Evolutionary conservation across 2,329 filamentous ascomycete species (phyloP).

Genomic region (Diaporthe amygdali): DNA sequence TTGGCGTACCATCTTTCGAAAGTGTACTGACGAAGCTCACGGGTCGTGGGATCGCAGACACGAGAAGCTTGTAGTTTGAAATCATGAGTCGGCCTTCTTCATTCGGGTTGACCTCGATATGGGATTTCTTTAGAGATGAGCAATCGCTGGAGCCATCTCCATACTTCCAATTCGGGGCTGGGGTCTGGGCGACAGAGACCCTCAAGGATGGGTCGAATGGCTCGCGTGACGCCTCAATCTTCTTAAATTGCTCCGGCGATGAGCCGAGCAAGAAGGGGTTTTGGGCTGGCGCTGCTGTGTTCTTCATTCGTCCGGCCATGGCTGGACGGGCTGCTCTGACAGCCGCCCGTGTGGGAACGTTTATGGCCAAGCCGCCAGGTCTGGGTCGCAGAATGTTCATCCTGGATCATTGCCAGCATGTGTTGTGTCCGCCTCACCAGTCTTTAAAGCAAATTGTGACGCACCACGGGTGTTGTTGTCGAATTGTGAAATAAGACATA

Average conservation of each 20-base stretch:
- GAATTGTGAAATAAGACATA: no score
- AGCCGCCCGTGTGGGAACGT: background rate
- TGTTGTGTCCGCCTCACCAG: no score
- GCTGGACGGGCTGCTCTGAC: background rate
- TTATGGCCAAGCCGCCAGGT: no score
- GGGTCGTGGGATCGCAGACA: constrained; percentile 67
- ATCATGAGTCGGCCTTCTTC: constrained; percentile 57
- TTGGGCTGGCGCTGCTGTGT: background rate
- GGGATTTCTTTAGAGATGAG: constrained; percentile 46
- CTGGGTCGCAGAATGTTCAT: background rate
- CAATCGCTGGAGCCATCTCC: background rate
- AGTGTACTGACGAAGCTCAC: constrained; percentile 61
- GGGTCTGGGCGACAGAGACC: background rate
- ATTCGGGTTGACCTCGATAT: constrained; percentile 67
- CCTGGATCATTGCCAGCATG: background rate
- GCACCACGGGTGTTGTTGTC: no score
- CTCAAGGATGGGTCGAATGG: background rate
- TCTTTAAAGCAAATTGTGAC: background rate
- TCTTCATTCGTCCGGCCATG: background rate
- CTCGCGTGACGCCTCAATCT: background rate
- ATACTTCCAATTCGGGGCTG: background rate
- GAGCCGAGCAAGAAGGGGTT: background rate
- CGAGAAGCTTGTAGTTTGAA: constrained; percentile 70
- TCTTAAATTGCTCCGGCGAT: background rate
- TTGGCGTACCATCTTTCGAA: constrained; percentile 60